A percentile compares a stretch with the other conserved stretches of the same genome.
These are phyloP conservation scores for Trichomonascaceae sp. DNA, from an alignment of 1,139 yeast genomes.

Conservation along the genomic window DNA sequence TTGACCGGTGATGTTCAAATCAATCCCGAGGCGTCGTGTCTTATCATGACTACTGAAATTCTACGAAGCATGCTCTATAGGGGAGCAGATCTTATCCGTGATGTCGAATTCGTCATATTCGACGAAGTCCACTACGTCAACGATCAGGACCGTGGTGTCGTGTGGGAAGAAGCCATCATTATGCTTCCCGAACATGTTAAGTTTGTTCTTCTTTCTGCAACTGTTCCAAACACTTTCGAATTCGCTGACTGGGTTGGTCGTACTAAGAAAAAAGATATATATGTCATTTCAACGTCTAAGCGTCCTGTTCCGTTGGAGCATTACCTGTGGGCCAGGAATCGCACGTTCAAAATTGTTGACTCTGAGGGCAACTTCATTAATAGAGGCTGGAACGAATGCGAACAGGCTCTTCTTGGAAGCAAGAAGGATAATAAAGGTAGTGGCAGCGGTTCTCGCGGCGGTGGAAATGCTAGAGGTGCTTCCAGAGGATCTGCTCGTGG, in stretches of 20 bases:
- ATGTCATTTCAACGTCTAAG: slow-evolving; percentile 91
- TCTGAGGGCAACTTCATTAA: slow-evolving; percentile 64
- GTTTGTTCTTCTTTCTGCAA: slow-evolving; percentile 61
- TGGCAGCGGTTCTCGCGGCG: slow-evolving; percentile 24
- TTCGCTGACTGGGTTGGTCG: slow-evolving; percentile 99
- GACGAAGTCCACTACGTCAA: slow-evolving; percentile 97
- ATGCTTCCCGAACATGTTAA: slow-evolving; percentile 88
- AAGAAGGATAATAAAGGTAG: slow-evolving; percentile 29
- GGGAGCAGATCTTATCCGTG: slow-evolving; percentile 93
- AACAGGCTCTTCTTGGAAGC: slow-evolving; percentile 42
- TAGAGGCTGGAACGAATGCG: slow-evolving; percentile 55
- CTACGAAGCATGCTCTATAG: slow-evolving; percentile 85
- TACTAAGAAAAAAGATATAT: slow-evolving; percentile 90
- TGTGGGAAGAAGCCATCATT: slow-evolving; percentile 98
- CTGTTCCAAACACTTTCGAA: slow-evolving; percentile 91
- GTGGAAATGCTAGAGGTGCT: slow-evolving; percentile 32
- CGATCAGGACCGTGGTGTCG: slow-evolving; percentile 96
- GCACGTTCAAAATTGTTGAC: slow-evolving; percentile 66
- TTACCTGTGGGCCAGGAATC: slow-evolving; percentile 68
- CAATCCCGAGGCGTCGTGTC: slow-evolving; percentile 93
- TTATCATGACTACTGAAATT: slow-evolving; percentile 97
- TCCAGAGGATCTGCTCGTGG: slow-evolving; percentile 21
- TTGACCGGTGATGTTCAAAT: slow-evolving; percentile 98
- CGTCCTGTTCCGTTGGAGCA: slow-evolving; percentile 95
- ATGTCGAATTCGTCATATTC: slow-evolving; percentile 93